Conservation (phyloP, 1,284 basidiomycete genomes). For the Mycosarcoma mackinlayi region DNA sequence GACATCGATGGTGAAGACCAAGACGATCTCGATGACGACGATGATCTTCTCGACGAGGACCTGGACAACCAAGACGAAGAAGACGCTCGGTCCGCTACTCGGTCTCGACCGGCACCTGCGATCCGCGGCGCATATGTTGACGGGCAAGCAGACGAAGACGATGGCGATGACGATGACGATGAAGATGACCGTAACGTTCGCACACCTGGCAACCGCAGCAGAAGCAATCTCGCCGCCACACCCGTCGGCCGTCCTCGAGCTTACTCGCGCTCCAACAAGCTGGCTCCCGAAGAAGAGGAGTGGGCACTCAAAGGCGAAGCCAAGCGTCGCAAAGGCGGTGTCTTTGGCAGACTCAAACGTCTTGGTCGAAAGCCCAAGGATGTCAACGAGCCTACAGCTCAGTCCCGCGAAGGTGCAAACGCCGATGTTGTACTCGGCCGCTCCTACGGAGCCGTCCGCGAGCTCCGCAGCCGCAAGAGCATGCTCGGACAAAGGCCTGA, state of each 20-base stretch:
- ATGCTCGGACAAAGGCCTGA: slow-evolving; percentile 14
- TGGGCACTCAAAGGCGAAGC: slow-evolving; percentile 36
- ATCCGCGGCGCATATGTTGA: slow-evolving; percentile 15
- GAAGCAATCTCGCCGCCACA: slow-evolving; percentile 33
- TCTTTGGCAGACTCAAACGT: slow-evolving; percentile 42
- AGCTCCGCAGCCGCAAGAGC: slow-evolving; percentile 50
- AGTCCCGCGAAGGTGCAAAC: slow-evolving; percentile 28
- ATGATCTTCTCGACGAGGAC: slow-evolving; percentile 22
- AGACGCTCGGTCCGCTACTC: slow-evolving; percentile 16
- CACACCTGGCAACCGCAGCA: slow-evolving; percentile 39
- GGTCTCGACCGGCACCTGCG: slow-evolving; percentile 22
- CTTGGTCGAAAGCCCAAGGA: slow-evolving; percentile 36
- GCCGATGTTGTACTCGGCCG: slow-evolving; percentile 45
- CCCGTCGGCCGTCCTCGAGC: slow-evolving; percentile 28
- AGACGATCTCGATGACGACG: slow-evolving; percentile 27
- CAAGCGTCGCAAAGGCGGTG: slow-evolving; percentile 47
- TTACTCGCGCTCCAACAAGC: slow-evolving; percentile 43
- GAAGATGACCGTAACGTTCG: slow-evolving; percentile 4
- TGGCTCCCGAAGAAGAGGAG: slow-evolving; percentile 47
- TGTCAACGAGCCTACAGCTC: background rate
- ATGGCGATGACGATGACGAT: slow-evolving; percentile 35
- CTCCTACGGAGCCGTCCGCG: slow-evolving; percentile 42
- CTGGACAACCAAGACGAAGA: slow-evolving; percentile 6
- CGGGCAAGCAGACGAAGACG: slow-evolving; percentile 32
- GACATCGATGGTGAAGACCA: slow-evolving; percentile 36